A percentile compares a stretch with the other conserved stretches of the same genome.
phyloP scores from a whole-genome alignment of 2,329 filamentous ascomycete genomes.

The Fusarium chlamydosporum region DNA sequence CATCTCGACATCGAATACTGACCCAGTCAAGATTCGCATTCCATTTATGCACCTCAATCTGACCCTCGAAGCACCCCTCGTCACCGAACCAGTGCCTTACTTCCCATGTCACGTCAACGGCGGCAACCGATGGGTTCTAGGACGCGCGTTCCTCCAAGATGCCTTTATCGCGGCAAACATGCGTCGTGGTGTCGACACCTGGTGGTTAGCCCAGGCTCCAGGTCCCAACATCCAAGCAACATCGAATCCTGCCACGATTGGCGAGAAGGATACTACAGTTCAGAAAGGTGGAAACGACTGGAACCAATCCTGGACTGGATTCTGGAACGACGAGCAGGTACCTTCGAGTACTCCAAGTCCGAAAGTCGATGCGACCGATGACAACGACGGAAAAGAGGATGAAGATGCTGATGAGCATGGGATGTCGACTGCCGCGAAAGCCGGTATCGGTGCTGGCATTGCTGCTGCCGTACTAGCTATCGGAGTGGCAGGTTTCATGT shows the following conservation, averaged over 20 bases:
- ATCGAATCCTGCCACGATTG: conserved; percentile 6
- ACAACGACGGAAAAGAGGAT: neutral
- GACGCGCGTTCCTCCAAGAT: conserved; percentile 60
- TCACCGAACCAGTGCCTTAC: neutral
- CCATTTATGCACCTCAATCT: conserved; percentile 24
- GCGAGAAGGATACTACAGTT: conserved; percentile 7
- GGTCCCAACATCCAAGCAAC: conserved; percentile 19
- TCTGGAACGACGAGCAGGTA: conserved; percentile 14
- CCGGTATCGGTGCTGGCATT: neutral
- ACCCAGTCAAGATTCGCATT: conserved; percentile 9
- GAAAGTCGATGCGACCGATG: neutral
- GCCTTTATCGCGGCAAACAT: conserved; percentile 62
- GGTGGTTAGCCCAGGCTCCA: conserved; percentile 40
- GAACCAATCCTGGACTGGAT: conserved; percentile 32
- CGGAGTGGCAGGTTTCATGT: neutral
- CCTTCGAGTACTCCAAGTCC: conserved; percentile 5
- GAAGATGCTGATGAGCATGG: neutral
- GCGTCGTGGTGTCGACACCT: conserved; percentile 40
- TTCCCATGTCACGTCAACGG: conserved; percentile 58
- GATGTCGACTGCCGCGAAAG: neutral
- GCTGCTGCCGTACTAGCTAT: neutral
- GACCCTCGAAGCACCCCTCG: conserved; percentile 3
- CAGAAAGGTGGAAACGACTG: conserved; percentile 32
- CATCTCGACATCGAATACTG: conserved; percentile 2
- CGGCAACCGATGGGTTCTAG: conserved; percentile 52